phyloP scores from a whole-genome alignment of 2,329 filamentous ascomycete species.

The Samsoniella hepiali region DNA sequence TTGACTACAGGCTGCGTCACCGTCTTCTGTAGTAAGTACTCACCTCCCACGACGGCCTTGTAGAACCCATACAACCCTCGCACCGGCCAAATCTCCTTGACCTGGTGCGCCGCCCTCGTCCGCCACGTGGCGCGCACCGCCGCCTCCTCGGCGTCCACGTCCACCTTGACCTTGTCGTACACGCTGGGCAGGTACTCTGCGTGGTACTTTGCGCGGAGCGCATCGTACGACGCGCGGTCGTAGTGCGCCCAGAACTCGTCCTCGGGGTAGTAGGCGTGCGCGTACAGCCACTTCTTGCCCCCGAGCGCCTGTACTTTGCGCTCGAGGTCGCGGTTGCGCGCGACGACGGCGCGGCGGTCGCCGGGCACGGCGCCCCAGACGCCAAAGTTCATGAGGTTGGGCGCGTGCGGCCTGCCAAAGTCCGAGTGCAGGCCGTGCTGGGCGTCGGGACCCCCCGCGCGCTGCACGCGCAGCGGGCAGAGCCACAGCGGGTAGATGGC shows the following conservation, averaged over 20 bases:
- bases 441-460: conserved; percentile 38
- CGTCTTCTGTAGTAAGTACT: conserved; percentile 43
- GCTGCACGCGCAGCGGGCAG: conserved; percentile 47
- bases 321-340: conserved; percentile 59
- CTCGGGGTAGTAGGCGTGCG: conserved; percentile 62
- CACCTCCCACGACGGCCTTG: conserved; percentile 42
- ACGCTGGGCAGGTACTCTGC: conserved; percentile 60
- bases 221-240: conserved; percentile 57
- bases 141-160: conserved; percentile 35
- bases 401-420: conserved; percentile 38
- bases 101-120: conserved; percentile 27
- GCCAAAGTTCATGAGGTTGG: conserved; percentile 58
- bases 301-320: conserved; percentile 54
- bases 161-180: conserved; percentile 64
- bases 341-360: conserved; percentile 46
- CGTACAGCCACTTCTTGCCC: conserved; percentile 69
- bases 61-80: conserved; percentile 46
- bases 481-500: conserved; percentile 55
- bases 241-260: conserved; percentile 67
- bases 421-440: conserved; percentile 46
- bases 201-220: conserved; percentile 54
- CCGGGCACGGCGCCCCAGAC: conserved; percentile 54
- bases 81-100: conserved; percentile 41
- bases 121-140: conserved; percentile 30
- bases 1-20: not conserved